Conservation (phyloP, 352 stramenopile genomes). For the Phytopythium montanum region DNA sequence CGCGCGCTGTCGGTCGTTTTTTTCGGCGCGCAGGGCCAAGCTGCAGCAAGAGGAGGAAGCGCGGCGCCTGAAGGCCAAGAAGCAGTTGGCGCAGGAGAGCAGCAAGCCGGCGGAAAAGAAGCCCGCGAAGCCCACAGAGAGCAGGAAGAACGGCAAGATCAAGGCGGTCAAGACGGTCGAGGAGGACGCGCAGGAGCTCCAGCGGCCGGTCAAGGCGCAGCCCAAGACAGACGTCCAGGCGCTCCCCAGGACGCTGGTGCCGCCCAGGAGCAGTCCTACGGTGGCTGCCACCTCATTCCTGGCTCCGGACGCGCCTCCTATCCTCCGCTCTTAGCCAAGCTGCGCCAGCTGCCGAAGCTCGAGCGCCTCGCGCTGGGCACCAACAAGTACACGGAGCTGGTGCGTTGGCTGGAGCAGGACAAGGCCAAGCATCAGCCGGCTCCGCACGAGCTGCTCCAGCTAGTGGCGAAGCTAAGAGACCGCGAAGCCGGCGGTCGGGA, state of each 20-base stretch:
- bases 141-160: not conserved
- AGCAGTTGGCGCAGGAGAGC: slow-evolving; percentile 19
- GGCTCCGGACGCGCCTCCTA: slow-evolving; percentile 3
- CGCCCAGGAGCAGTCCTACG: slow-evolving; percentile 4
- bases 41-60: slow-evolving; percentile 16
- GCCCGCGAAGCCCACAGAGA: not conserved
- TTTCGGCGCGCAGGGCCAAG: slow-evolving; percentile 15
- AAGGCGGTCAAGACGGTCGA: slow-evolving; percentile 8
- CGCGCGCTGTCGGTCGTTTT: slow-evolving; percentile 15
- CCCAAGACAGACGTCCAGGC: slow-evolving; percentile 8
- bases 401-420: slow-evolving; percentile 56
- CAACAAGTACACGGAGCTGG: slow-evolving; percentile 42
- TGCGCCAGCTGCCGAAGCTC: slow-evolving; percentile 35
- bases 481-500: slow-evolving; percentile 5
- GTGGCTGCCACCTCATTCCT: not conserved
- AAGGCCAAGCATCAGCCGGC: slow-evolving; percentile 34
- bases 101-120: not conserved
- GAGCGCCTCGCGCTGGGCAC: slow-evolving; percentile 26
- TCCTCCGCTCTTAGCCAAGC: slow-evolving; percentile 29
- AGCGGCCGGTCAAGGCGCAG: slow-evolving; percentile 9
- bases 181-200: slow-evolving; percentile 2
- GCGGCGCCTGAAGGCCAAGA: slow-evolving; percentile 7
- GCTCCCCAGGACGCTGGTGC: slow-evolving; percentile 13
- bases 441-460: slow-evolving; percentile 21
- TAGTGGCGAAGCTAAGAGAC: slow-evolving; percentile 20